Conservation (phyloP, 768 basidiomycete genomes). For the Pisolithus microcarpus region DNA sequence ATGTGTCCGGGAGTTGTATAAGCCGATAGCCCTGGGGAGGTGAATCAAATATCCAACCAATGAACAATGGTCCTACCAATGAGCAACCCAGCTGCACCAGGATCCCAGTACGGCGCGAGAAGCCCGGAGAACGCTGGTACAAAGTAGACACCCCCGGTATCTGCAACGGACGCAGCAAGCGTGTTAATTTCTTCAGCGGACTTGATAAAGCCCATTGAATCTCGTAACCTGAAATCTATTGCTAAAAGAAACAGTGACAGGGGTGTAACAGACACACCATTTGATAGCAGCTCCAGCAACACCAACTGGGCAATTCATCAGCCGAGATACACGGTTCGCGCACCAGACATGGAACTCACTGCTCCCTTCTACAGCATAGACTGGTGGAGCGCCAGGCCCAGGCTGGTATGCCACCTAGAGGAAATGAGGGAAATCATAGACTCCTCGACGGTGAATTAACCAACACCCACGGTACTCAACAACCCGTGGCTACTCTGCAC, state of each 20-base stretch:
- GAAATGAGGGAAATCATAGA: slow-evolving; percentile 1
- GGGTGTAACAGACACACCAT: slow-evolving; percentile 42
- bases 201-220: slow-evolving; percentile 78
- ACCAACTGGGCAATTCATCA: slow-evolving; percentile 46
- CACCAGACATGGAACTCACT: slow-evolving; percentile 44
- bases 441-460: neutral
- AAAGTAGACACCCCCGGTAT: slow-evolving; percentile 89
- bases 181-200: slow-evolving; percentile 79
- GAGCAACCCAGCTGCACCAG: slow-evolving; percentile 77
- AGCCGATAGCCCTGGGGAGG: slow-evolving; percentile 56
- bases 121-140: slow-evolving; percentile 96
- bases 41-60: neutral
- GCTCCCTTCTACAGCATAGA: slow-evolving; percentile 92
- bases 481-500: slow-evolving; percentile 80
- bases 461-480: slow-evolving; percentile 65
- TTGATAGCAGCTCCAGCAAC: slow-evolving; percentile 95
- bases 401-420: slow-evolving; percentile 82
- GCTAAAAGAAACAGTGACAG: neutral
- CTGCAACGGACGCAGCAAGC: slow-evolving; percentile 67
- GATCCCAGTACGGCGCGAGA: slow-evolving; percentile 97
- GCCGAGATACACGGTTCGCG: neutral
- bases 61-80: slow-evolving; percentile 47
- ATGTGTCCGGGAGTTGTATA: slow-evolving; percentile 92
- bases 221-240: slow-evolving; percentile 57
- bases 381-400: slow-evolving; percentile 66